phyloP scores from a whole-genome alignment of 352 stramenopile species.

The Phytophthora syringae region DNA sequence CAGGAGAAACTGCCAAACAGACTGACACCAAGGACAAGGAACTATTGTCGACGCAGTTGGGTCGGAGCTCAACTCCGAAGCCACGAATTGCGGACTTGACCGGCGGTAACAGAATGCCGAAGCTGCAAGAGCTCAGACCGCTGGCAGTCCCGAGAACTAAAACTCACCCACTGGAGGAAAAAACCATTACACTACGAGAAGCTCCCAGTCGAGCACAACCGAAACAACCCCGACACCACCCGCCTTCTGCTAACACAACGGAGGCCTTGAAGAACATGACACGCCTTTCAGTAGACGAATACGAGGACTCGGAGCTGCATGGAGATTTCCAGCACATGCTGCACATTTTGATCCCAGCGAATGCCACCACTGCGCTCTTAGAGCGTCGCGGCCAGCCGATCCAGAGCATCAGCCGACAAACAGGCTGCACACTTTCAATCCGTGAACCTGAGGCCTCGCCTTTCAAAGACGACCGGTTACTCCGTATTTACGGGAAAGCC shows the following conservation, averaged over 20 bases:
- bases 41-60: neutral
- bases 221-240: slow-evolving; percentile 10
- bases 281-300: slow-evolving; percentile 45
- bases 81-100: slow-evolving; percentile 17
- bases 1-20: slow-evolving; percentile 2
- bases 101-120: slow-evolving; percentile 1
- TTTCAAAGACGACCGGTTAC: slow-evolving; percentile 58
- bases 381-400: slow-evolving; percentile 59
- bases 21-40: neutral
- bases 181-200: slow-evolving; percentile 7
- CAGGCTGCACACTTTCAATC: slow-evolving; percentile 63
- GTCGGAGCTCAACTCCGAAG: slow-evolving; percentile 11
- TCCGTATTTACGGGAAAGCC: slow-evolving; percentile 65
- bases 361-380: slow-evolving; percentile 56
- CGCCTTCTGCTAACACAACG: slow-evolving; percentile 9
- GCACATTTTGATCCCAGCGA: slow-evolving; percentile 70
- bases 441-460: slow-evolving; percentile 46
- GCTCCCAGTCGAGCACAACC: slow-evolving; percentile 3
- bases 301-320: slow-evolving; percentile 64
- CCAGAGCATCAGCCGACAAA: slow-evolving; percentile 50
- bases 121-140: slow-evolving; percentile 25
- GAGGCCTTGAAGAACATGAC: slow-evolving; percentile 21
- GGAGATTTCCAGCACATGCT: slow-evolving; percentile 62
- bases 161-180: slow-evolving; percentile 6
- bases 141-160: slow-evolving; percentile 20